Conservation (phyloP, 495 filamentous ascomycete species). For the Recurvomyces mirabilis region DNA sequence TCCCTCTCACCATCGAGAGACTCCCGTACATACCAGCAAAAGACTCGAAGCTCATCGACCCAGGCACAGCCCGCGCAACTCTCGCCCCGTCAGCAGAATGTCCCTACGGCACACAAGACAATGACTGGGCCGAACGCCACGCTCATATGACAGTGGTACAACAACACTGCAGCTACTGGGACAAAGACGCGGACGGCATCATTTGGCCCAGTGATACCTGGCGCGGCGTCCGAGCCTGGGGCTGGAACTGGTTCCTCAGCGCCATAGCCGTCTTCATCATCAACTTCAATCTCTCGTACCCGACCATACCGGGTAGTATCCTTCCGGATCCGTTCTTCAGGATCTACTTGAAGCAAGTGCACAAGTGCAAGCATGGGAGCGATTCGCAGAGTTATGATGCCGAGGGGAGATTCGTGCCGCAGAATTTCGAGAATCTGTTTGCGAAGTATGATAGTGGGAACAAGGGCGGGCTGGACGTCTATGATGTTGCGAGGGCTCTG, state of each 20-base stretch:
- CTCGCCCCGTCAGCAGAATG: conserved; percentile 12
- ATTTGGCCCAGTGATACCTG: conserved; percentile 17
- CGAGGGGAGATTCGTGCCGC: conserved; percentile 44
- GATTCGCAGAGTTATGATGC: conserved; percentile 42
- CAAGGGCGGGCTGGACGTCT: conserved; percentile 26
- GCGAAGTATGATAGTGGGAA: conserved; percentile 38
- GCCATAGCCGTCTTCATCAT: conserved; percentile 37
- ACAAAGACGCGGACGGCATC: conserved; percentile 14
- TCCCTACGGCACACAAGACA: conserved; percentile 16
- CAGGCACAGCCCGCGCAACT: conserved; percentile 19
- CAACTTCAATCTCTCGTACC: conserved; percentile 41
- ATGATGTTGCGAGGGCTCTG: conserved; percentile 27
- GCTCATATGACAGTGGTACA: conserved; percentile 14
- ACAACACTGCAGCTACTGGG: conserved; percentile 17
- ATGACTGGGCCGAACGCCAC: conserved; percentile 10
- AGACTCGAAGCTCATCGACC: conserved; percentile 8
- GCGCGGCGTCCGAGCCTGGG: conserved; percentile 14
- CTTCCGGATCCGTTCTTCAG: conserved; percentile 43
- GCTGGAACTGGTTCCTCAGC: conserved; percentile 32
- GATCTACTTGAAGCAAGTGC: conserved; percentile 38
- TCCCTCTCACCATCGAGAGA: conserved; percentile 13
- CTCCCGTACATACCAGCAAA: conserved; percentile 9
- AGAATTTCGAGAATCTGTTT: conserved; percentile 49
- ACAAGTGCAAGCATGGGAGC: conserved; percentile 50
- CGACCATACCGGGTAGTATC: conserved; percentile 30